A percentile compares a stretch with the other conserved stretches of the same genome.
phyloP scores from a whole-genome alignment of 1,284 basidiomycete species.

The Trametes sp. region DNA sequence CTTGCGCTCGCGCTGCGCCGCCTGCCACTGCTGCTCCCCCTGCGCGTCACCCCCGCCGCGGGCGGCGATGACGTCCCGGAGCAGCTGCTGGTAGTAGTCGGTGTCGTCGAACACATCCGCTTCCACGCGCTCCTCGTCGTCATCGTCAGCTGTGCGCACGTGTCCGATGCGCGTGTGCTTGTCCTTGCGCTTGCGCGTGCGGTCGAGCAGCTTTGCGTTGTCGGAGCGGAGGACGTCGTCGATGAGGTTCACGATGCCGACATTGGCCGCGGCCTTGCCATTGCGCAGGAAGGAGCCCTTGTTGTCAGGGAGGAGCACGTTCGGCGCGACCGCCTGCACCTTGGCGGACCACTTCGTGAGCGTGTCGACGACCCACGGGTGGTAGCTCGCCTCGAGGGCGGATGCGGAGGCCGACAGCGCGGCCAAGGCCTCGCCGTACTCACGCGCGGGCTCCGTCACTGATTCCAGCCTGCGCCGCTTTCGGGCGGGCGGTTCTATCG shows the following conservation, averaged over 20 bases:
- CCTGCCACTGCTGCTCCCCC: slow-evolving; percentile 65
- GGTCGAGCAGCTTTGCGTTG: slow-evolving; percentile 59
- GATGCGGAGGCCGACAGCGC: slow-evolving; percentile 43
- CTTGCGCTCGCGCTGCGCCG: slow-evolving; percentile 70
- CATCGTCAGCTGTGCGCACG: slow-evolving; percentile 30
- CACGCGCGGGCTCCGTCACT: slow-evolving; percentile 35
- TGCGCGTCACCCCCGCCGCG: slow-evolving; percentile 53
- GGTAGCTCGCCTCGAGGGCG: slow-evolving; percentile 67
- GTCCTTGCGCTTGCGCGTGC: slow-evolving; percentile 62
- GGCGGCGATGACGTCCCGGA: slow-evolving; percentile 88
- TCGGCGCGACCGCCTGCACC: slow-evolving; percentile 88
- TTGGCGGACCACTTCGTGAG: slow-evolving; percentile 93
- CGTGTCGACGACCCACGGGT: slow-evolving; percentile 76
- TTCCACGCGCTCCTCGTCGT: slow-evolving; percentile 44
- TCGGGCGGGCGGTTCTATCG: slow-evolving; percentile 56
- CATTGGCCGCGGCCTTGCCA: slow-evolving; percentile 41
- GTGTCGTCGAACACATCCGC: slow-evolving; percentile 85
- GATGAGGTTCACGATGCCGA: slow-evolving; percentile 71
- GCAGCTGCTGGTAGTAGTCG: slow-evolving; percentile 89
- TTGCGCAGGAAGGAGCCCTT: slow-evolving; percentile 67
- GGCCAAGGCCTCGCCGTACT: slow-evolving; percentile 51
- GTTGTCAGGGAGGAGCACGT: slow-evolving; percentile 73
- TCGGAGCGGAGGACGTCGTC: slow-evolving; percentile 70
- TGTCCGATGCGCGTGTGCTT: slow-evolving; percentile 54
- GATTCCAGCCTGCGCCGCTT: slow-evolving; percentile 62